phyloP scores from a whole-genome alignment of 1,139 yeast species.

The Wickerhamomyces sp. region DNA sequence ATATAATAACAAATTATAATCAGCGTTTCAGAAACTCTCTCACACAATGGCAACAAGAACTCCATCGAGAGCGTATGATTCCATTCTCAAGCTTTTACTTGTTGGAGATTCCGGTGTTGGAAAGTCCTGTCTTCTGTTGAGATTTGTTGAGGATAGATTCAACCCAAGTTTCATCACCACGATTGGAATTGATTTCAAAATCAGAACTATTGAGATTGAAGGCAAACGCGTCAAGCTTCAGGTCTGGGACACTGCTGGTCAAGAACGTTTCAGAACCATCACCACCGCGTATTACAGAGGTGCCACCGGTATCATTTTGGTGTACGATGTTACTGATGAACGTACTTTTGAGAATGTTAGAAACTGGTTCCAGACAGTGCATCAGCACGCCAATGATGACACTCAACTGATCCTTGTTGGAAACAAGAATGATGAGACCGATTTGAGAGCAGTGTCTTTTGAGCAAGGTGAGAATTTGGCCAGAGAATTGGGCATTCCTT shows the following conservation, averaged over 20 bases:
- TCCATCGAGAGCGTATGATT: conserved; percentile 81
- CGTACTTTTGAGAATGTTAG: conserved; percentile 81
- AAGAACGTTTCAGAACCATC: conserved; percentile 95
- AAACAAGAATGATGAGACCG: conserved; percentile 84
- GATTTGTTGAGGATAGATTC: conserved; percentile 96
- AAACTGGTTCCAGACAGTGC: conserved; percentile 92
- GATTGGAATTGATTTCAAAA: conserved; percentile 96
- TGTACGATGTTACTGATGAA: conserved; percentile 94
- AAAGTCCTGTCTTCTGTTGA: conserved; percentile 85
- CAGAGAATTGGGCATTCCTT: conserved; percentile 81
- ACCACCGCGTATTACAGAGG: conserved; percentile 98
- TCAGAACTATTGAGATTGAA: conserved; percentile 90
- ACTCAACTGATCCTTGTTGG: conserved; percentile 93
- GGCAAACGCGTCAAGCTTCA: conserved; percentile 92
- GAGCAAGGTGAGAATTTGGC: conserved; percentile 93
- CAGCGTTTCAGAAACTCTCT: not conserved
- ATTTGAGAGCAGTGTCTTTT: conserved; percentile 70
- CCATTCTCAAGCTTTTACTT: conserved; percentile 87
- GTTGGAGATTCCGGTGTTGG: conserved; percentile 99
- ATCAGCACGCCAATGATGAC: conserved; percentile 94
- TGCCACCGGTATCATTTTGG: conserved; percentile 95
- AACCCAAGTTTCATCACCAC: conserved; percentile 96
- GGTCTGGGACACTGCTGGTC: conserved; percentile 99
- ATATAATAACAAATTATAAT: not conserved
- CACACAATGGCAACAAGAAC: conserved; percentile 49